A percentile compares a stretch with the other conserved stretches of the same genome.
These are phyloP conservation scores for Oryza nivara DNA, from an alignment of 176 grass and related monocot species.

Conservation along the genomic window DNA sequence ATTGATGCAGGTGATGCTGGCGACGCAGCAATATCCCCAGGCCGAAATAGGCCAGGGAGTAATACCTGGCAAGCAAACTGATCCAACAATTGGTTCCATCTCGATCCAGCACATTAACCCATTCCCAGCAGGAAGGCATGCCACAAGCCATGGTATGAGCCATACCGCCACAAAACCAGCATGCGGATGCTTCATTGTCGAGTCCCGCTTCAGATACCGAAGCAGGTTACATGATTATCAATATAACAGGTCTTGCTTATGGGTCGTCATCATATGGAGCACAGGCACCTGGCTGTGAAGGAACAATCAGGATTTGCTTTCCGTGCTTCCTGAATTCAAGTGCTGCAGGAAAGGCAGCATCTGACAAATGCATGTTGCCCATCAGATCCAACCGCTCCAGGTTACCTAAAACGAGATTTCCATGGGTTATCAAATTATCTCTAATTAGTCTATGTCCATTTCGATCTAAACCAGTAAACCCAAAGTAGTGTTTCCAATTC, in stretches of 20 bases:
- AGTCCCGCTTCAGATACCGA: background rate
- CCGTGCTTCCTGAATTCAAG: slow-evolving; percentile 53
- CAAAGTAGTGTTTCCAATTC: slow-evolving; percentile 7
- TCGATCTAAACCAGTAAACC: too few relatives aligned
- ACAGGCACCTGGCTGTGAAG: background rate
- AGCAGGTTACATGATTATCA: background rate
- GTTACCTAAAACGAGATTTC: slow-evolving; percentile 38
- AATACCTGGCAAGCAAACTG: background rate
- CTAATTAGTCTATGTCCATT: background rate
- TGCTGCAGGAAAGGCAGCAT: slow-evolving; percentile 17
- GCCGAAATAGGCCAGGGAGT: too few relatives aligned
- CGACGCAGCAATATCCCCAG: too few relatives aligned
- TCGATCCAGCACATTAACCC: background rate
- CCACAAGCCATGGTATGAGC: background rate
- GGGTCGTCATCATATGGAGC: slow-evolving; percentile 55
- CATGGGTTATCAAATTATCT: background rate
- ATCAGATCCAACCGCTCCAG: slow-evolving; percentile 52
- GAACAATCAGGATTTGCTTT: slow-evolving; percentile 47
- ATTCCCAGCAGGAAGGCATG: background rate
- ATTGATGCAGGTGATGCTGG: too few relatives aligned
- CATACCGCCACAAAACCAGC: background rate
- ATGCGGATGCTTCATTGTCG: background rate
- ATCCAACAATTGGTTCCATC: background rate
- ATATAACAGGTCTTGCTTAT: background rate
- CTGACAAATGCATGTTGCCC: slow-evolving; percentile 45